Base-by-base conservation (phyloP, 2,329 filamentous ascomycete genomes). In the Xylariaceae sp. region DNA sequence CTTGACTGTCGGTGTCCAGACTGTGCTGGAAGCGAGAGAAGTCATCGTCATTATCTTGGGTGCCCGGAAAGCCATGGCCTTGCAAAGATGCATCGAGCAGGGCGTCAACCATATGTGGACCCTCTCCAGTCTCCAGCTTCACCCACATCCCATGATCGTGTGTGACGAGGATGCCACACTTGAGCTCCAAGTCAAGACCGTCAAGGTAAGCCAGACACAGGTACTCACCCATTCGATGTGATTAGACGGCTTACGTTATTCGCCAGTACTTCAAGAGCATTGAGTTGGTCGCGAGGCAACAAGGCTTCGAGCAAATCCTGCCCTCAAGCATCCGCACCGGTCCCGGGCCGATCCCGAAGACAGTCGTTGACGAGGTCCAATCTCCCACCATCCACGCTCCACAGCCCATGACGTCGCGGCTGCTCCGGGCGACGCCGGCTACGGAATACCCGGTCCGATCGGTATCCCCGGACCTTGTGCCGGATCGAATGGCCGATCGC, bases 101-200 rank as follows among this genome's bases (percentile, higher is more conserved):
- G 85, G 84, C 22, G 78, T 94, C 47, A 91, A 89, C 63, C 88
- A 93, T 67, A 91, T 91, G 85, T 94, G 88, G 87, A 91, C 88
- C 1, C 74, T 93, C 6, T 91, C 87, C 8, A 81, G 80, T 41
- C 72, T 94, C 32, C 88, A 94, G 62, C 69, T 91, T 48, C 88
- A 93, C 62, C 83, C 81, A 3, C 84, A 90, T 55, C 83, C 87
- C 39, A 81, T 93, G 73, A 81, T 93, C 51, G 86, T 91, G 9
- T 86, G 85, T 34, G 88, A 94, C 55, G 86, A 91, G 55, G 87
- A 91, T 58, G 83, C 83, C 13, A 87, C 83, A 1, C 67, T 85
- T 12, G 83, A 87, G 61, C 68, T 87, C 38, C 81, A 83, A 60
- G 83, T 87, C 47, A 87, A 87, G 69, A 87, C 83, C 0, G 83